Evolutionary conservation across 768 basidiomycete species (phyloP).

Genomic region (Mycena amicta): DNA sequence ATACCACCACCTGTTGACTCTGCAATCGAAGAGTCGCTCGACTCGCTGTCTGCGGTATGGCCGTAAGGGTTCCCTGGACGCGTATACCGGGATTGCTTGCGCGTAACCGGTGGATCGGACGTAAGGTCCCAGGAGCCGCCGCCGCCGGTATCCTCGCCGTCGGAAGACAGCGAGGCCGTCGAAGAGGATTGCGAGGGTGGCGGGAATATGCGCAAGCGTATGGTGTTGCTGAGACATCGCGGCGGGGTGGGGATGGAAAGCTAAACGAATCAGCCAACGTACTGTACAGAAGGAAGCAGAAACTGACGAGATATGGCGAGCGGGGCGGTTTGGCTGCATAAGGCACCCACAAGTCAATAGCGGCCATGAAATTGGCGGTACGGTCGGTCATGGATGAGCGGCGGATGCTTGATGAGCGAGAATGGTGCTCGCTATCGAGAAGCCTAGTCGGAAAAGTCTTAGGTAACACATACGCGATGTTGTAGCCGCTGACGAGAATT

Average conservation of each 20-base stretch:
- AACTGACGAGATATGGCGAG: slow-evolving; percentile 71
- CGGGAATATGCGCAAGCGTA: slow-evolving; percentile 75
- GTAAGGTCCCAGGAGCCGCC: slow-evolving; percentile 76
- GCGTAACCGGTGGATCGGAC: slow-evolving; percentile 75
- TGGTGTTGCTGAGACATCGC: slow-evolving; percentile 74
- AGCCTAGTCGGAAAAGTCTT: slow-evolving; percentile 55
- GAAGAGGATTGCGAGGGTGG: slow-evolving; percentile 57
- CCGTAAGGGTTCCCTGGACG: slow-evolving; percentile 60
- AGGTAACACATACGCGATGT: slow-evolving; percentile 75
- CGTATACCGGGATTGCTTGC: slow-evolving; percentile 48
- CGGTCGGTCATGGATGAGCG: slow-evolving; percentile 62
- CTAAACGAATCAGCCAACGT: slow-evolving; percentile 36
- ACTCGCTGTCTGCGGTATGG: slow-evolving; percentile 81
- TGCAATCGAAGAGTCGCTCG: slow-evolving; percentile 65
- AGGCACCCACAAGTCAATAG: slow-evolving; percentile 76
- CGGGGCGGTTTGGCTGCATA: slow-evolving; percentile 67
- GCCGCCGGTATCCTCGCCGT: slow-evolving; percentile 59
- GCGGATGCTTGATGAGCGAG: slow-evolving; percentile 40
- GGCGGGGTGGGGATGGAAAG: slow-evolving; percentile 72
- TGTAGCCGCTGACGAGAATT: slow-evolving; percentile 76
- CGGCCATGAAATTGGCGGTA: slow-evolving; percentile 77
- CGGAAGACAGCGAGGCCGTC: slow-evolving; percentile 73
- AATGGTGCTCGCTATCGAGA: slow-evolving; percentile 31
- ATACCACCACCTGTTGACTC: slow-evolving; percentile 65
- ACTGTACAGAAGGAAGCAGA: neutral